Base-by-base conservation (phyloP, 495 filamentous ascomycete genomes). In the Podospora anserina region DNA sequence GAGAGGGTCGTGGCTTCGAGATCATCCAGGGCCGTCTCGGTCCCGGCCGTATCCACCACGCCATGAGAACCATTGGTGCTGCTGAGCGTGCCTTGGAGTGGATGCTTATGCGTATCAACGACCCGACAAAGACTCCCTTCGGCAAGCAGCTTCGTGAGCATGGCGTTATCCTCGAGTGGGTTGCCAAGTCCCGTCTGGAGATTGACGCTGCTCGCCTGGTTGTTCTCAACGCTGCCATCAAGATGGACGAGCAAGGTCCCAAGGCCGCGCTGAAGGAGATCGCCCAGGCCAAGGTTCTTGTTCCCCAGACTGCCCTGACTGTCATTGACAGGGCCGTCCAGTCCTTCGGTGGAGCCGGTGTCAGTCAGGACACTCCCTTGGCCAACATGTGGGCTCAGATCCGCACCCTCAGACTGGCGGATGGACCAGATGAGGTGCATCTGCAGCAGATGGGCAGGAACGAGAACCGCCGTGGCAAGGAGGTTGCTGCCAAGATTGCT, bases 341-440 rank as follows among this genome's bases (percentile, higher is more conserved):
- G 83, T 84, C 90, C 0, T 94, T 91, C 71, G 93, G 93, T 57
- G 93, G 88, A 56, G 91, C 90, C 1, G 93, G 93, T 77, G 88
- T 97, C 32, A 91, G 88, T 73, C 93, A 96, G 80, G 93, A 97
- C 80, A 96, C 93, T 2, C 93, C 93, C 26, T 82, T 97, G 64
- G 92, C 93, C 27, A 87, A 87, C 72, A 87, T 94, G 88, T 96
- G 93, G 93, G 91, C 93, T 26, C 79, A 86, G 64, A 90, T 92
- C 72, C 83, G 93, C 34, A 97, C 93, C 2, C 76, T 97, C 71
- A 83, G 92, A 65, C 87, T 97, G 74, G 93, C 92, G 4, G 93
- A 97, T 80, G 94, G 93, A 5, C 93, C 93, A 0, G 94, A 97
- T 79, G 94, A 97, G 85, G 93, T 96, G 54, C 93, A 97, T 79